phyloP scores from a whole-genome alignment of 495 filamentous ascomycete species.

The Margaritispora aquatica region DNA sequence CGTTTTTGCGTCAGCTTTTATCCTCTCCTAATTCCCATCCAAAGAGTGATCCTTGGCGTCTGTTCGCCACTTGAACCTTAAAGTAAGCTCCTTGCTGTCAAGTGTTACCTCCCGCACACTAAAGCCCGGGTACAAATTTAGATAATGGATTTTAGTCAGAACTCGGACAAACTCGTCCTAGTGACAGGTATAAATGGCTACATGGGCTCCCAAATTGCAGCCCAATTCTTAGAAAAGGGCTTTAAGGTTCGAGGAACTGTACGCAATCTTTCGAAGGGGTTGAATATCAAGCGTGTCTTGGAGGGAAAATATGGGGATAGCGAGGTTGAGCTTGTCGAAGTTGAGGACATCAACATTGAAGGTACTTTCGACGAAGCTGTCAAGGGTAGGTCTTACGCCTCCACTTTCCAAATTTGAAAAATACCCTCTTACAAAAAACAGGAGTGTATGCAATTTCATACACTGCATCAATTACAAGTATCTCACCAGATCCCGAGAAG shows the following conservation, averaged over 20 bases:
- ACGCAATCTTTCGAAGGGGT: constrained; percentile 32
- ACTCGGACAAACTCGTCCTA: constrained; percentile 27
- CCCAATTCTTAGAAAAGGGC: constrained; percentile 41
- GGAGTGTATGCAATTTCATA: constrained; percentile 31
- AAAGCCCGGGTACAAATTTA: background rate
- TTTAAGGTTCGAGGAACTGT: constrained; percentile 48
- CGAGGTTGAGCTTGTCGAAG: constrained; percentile 30
- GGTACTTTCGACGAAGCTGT: constrained; percentile 37
- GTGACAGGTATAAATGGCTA: constrained; percentile 54
- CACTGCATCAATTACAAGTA: constrained; percentile 36
- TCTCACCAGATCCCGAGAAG: constrained; percentile 31
- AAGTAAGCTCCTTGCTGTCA: background rate
- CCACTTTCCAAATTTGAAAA: constrained; percentile 7
- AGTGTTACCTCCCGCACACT: background rate
- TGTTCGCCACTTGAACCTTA: no score
- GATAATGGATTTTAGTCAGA: background rate
- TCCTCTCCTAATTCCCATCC: no score
- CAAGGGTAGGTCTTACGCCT: constrained; percentile 24
- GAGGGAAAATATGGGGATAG: constrained; percentile 33
- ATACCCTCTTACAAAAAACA: background rate
- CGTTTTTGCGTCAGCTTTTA: no score
- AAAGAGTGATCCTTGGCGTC: no score
- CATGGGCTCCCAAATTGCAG: constrained; percentile 44
- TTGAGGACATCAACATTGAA: constrained; percentile 32
- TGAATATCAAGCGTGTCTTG: constrained; percentile 38